Evolutionary conservation across 179 eudicot genomes (phyloP), one percentile per base, ranked within the genome.

Genomic region (Beta lomatogona): DNA sequence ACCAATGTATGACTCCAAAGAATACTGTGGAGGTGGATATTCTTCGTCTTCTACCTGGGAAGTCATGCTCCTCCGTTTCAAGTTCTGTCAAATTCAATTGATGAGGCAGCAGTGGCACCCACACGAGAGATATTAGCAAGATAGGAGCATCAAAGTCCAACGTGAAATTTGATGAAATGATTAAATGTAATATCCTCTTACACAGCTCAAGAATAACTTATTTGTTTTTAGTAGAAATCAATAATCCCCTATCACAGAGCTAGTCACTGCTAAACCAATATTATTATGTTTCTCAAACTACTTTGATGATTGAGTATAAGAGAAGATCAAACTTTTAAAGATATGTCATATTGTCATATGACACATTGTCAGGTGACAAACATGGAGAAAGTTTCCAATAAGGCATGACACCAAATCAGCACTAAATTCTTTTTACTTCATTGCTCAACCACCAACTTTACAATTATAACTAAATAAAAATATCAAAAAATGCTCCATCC

Each of bases 1-100:
- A 70, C 85, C 86, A 8, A 88, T 81, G 82, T 82, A 85, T 4
- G 97, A 88, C 81, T 85, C 97, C 84, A 92, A 79, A 45, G 94
- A 83, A 83, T 89, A 70, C 59, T 86, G 92, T 79, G 60, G 52
- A 60, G 90, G 84, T 22, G 91, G 88, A 12, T 41, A 70, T 71
- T 72, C 69, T 71, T 82, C 94, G 55, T 82, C 90, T 59, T 78
- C 86, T 73, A 70, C 79, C 14, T 82, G 79, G 67, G 86, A 83
- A 70, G 88, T 76, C 86, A 88, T 82, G 69, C 81, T 91, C 76
- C 84, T 91, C 31, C 82, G 83, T 85, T 89, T 87, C 90, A 95
- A 79, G 81, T 86, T 89, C 99, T 94, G 90, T 77, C 71, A 28
- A 82, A 79, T 70, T 69, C 77, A 66, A 57, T 63, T 67, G 61